Evolutionary conservation across 495 filamentous ascomycete genomes (phyloP).

Genomic region (Penicilliopsis zonata): DNA sequence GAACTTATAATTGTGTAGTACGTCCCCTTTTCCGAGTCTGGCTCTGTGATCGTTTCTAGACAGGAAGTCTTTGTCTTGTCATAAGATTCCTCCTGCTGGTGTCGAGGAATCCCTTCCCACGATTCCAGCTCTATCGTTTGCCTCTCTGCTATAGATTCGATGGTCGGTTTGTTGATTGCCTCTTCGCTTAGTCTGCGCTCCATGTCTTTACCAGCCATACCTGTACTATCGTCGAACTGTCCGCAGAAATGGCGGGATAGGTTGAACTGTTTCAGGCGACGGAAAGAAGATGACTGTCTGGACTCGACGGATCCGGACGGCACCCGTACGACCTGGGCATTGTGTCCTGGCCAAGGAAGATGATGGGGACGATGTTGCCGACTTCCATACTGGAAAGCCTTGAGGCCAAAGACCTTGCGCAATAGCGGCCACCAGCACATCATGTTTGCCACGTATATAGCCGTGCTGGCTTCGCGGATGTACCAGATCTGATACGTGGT

Average conservation of each 20-base stretch:
- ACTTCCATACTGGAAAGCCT: slow-evolving; percentile 19
- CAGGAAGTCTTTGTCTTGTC: too few species aligned
- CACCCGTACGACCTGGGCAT: slow-evolving; percentile 4
- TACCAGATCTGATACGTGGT: slow-evolving; percentile 49
- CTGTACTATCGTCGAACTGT: slow-evolving; percentile 1
- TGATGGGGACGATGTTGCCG: slow-evolving; percentile 15
- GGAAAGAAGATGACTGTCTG: slow-evolving; percentile 12
- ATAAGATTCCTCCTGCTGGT: too few species aligned
- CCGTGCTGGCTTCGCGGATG: slow-evolving; percentile 49
- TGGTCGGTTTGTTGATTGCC: not conserved
- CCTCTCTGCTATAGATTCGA: not conserved
- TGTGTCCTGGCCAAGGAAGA: slow-evolving; percentile 5
- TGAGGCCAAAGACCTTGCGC: slow-evolving; percentile 36
- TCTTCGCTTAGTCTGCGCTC: not conserved
- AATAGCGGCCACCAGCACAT: slow-evolving; percentile 50
- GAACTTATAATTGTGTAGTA: too few species aligned
- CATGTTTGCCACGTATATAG: slow-evolving; percentile 52
- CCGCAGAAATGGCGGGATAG: slow-evolving; percentile 5
- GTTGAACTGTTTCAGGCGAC: slow-evolving; percentile 5
- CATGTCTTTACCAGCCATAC: not conserved
- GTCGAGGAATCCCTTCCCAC: too few species aligned
- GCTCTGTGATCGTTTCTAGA: too few species aligned
- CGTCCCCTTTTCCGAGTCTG: too few species aligned
- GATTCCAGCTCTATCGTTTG: not conserved
- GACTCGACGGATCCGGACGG: slow-evolving; percentile 5